Conservation (phyloP, 139 green algal species). For the Volvox reticuliferus region DNA sequence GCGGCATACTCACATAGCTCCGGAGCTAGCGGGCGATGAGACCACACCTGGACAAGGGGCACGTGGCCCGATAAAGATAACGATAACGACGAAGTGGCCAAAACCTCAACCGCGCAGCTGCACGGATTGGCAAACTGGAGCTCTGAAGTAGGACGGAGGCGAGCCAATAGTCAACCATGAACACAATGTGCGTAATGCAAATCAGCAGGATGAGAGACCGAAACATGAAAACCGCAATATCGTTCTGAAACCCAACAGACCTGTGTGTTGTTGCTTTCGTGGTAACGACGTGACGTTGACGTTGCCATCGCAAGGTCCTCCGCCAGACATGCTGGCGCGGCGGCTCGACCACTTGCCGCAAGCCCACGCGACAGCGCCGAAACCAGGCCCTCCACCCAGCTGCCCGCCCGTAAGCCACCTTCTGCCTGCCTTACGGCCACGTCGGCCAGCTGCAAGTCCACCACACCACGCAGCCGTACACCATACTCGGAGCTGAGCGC, state of each 20-base stretch:
- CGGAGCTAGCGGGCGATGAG: conserved; percentile 29
- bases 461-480: conserved; percentile 44
- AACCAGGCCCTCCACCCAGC: conserved; percentile 49
- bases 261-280: conserved; percentile 43
- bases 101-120: too few relatives aligned
- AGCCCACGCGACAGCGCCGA: conserved; percentile 24
- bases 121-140: too few relatives aligned
- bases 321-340: not conserved
- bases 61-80: too few relatives aligned
- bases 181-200: too few relatives aligned
- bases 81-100: too few relatives aligned
- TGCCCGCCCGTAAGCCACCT: not conserved
- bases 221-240: too few relatives aligned
- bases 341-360: not conserved
- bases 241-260: not conserved
- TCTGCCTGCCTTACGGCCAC: conserved; percentile 55
- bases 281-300: conserved; percentile 30
- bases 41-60: conserved; percentile 40
- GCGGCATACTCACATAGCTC: conserved; percentile 53
- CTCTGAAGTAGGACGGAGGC: too few relatives aligned
- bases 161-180: too few relatives aligned
- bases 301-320: conserved; percentile 24
- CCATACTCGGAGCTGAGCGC: conserved; percentile 40
- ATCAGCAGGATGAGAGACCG: too few relatives aligned
- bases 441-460: conserved; percentile 60